phyloP scores from a whole-genome alignment of 139 green algal species.

The Volvox reticuliferus region DNA sequence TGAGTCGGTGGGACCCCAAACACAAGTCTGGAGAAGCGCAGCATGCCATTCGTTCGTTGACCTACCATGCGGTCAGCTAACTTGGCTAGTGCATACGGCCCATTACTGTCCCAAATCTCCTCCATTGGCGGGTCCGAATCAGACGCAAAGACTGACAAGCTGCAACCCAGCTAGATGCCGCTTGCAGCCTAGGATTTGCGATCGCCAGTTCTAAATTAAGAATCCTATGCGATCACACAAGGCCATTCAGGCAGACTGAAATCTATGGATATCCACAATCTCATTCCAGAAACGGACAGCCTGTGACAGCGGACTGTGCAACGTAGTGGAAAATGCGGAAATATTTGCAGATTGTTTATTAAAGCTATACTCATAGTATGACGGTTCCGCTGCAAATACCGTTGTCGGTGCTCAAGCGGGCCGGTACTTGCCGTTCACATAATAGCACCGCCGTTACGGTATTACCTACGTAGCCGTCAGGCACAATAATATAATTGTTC shows the following conservation, averaged over 20 bases:
- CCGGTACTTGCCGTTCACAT: no score
- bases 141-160: not conserved
- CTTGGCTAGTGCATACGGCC: not conserved
- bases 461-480: no score
- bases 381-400: not conserved
- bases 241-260: not conserved
- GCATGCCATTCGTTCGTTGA: constrained; percentile 7
- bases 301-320: not conserved
- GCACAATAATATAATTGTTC: no score
- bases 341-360: no score
- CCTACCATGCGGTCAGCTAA: not conserved
- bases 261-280: not conserved
- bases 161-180: not conserved
- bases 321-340: not conserved
- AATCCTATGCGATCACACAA: not conserved
- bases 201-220: not conserved
- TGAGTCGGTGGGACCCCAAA: not conserved
- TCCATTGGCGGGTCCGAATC: constrained; percentile 3
- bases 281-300: not conserved
- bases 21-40: not conserved
- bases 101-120: not conserved
- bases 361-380: not conserved
- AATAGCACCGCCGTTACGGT: no score
- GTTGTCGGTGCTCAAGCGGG: no score
- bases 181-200: not conserved